Base-by-base conservation (phyloP, 345 rosid species). In the Linum usitatissimum region DNA sequence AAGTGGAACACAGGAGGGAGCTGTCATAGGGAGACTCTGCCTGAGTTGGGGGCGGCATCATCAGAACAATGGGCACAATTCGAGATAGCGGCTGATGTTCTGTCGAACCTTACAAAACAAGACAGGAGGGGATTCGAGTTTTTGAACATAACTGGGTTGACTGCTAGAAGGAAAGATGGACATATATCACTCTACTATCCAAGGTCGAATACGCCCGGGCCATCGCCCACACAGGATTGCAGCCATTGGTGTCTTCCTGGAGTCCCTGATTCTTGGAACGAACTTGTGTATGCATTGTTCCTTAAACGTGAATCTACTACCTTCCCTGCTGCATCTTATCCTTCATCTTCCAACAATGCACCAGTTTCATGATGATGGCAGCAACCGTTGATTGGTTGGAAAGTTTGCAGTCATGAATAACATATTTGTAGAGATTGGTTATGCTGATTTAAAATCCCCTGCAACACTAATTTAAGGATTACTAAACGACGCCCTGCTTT, bases 181-280 rank as follows among this genome's bases (percentile, higher is more conserved):
- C 83, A 79, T 62, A 68, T 80, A 7, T 79, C 83, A 39, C 19
- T 76, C 0, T 79, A 79, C 73, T 76, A 71, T 55, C 42, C 42
- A 0, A 57, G 58, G 3, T 58, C 68, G 48, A 34, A 61, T 20
- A 6, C 3, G 3, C 3, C 6, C 3, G 36, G 36, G 36, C 56
- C 36, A 3, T 73, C 79, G 9, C 63, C 71, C 0, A 4, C 70
- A 9, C 81, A 76, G 67, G 80, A 77, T 67, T 80, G 81, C 65
- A 80, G 84, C 71, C 84, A 80, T 58, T 80, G 84, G 84, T 80
- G 84, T 73, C 72, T 77, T 60, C 84, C 84, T 9, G 84, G 84
- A 15, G 84, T 80, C 55, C 81, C 81, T 3, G 84, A 80, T 57
- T 66, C 84, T 1, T 80, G 84, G 84, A 80, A 80, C 5, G 81